phyloP scores from a whole-genome alignment of 495 filamentous ascomycete species.

The Neurospora tetrasperma region DNA sequence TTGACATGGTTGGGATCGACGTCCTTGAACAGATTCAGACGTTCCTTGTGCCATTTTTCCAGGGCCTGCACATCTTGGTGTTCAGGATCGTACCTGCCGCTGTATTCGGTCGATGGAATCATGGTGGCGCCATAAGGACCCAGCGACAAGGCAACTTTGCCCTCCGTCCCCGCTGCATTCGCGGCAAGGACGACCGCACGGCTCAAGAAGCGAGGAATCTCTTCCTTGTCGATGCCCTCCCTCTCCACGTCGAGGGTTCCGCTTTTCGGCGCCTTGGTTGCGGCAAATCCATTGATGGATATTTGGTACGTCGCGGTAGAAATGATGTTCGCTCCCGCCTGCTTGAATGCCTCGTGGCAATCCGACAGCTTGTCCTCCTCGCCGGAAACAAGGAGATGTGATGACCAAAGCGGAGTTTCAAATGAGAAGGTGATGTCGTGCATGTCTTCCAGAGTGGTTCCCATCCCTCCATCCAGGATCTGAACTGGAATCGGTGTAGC shows the following conservation, averaged over 20 bases:
- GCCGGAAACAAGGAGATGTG: slow-evolving; percentile 46
- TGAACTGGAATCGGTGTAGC: slow-evolving; percentile 21
- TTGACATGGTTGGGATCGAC: slow-evolving; percentile 25
- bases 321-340: slow-evolving; percentile 47
- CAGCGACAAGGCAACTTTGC: slow-evolving; percentile 40
- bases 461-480: slow-evolving; percentile 56
- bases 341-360: slow-evolving; percentile 44
- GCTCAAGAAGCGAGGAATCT: slow-evolving; percentile 18
- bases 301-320: slow-evolving; percentile 58
- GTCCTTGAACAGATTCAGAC: slow-evolving; percentile 37
- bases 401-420: slow-evolving; percentile 52
- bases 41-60: slow-evolving; percentile 44
- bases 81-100: slow-evolving; percentile 43
- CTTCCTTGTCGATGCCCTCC: slow-evolving; percentile 12
- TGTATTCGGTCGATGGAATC: slow-evolving; percentile 53
- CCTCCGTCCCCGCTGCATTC: slow-evolving; percentile 14
- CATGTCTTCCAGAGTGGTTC: slow-evolving; percentile 51
- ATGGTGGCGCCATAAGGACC: slow-evolving; percentile 58
- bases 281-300: slow-evolving; percentile 41
- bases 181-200: slow-evolving; percentile 31
- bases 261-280: slow-evolving; percentile 17
- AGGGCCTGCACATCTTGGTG: slow-evolving; percentile 35
- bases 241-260: slow-evolving; percentile 3
- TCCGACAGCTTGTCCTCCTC: slow-evolving; percentile 34
- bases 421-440: slow-evolving; percentile 37